Evolutionary conservation across 225 moss, liverwort and hornwort species (phyloP).

Genomic region (Pseudisothecium myosuroides): DNA sequence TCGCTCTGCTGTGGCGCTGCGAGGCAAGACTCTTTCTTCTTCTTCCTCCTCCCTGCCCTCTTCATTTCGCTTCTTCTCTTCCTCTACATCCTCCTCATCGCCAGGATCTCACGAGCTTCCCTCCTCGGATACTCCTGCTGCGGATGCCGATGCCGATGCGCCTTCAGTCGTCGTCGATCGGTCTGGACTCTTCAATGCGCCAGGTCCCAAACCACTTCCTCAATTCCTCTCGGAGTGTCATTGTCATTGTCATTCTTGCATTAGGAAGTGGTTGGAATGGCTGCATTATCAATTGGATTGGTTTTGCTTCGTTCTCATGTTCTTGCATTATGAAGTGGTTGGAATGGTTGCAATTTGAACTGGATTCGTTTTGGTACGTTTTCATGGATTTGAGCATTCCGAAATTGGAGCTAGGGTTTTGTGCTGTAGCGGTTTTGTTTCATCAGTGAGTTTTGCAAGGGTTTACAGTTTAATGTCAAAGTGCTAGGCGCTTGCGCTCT

Average conservation of each 20-base stretch:
- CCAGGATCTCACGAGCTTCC: neutral
- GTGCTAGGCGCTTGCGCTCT: neutral
- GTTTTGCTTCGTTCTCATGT: neutral
- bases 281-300: neutral
- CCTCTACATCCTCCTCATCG: neutral
- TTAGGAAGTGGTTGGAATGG: too few relatives aligned
- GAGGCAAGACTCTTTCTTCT: neutral
- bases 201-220: neutral
- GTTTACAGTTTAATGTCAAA: neutral
- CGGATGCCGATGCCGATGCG: neutral
- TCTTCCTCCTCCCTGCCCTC: neutral
- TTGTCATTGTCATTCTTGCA: neutral
- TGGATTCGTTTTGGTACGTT: neutral
- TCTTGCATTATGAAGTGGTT: neutral
- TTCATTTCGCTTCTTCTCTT: neutral
- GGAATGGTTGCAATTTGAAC: neutral
- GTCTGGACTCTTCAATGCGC: conserved; percentile 23
- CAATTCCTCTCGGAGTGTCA: neutral
- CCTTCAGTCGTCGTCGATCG: conserved; percentile 28
- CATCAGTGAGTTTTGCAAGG: neutral
- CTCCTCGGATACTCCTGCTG: neutral
- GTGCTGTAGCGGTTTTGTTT: neutral
- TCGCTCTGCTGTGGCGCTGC: neutral
- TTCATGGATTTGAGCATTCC: neutral
- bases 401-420: neutral